These are phyloP conservation scores for Colletotrichum magnum DNA, from an alignment of 2,329 filamentous ascomycete genomes.

Conservation along the genomic window DNA sequence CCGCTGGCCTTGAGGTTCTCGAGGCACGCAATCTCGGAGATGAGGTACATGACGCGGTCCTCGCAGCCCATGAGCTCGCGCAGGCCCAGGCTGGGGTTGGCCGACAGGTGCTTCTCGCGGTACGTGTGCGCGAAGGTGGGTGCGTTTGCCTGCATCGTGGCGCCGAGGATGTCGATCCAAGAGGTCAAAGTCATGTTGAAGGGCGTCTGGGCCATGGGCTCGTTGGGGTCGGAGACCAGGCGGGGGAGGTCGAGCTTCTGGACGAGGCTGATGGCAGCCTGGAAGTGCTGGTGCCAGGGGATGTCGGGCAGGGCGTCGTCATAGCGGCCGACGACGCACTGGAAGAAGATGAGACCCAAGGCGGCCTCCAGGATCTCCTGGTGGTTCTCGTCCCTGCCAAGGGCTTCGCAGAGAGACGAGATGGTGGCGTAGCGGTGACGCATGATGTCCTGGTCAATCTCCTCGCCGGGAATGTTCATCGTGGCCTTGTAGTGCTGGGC, in stretches of 20 bases:
- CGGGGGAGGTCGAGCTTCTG: conserved; percentile 85
- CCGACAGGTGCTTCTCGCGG: conserved; percentile 89
- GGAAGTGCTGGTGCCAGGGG: conserved; percentile 97
- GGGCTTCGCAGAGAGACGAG: conserved; percentile 84
- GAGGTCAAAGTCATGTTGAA: conserved; percentile 96
- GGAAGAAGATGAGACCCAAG: conserved; percentile 95
- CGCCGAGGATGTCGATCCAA: conserved; percentile 97
- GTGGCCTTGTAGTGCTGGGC: conserved; percentile 93
- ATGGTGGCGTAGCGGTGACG: conserved; percentile 92
- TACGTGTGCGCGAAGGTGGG: conserved; percentile 96
- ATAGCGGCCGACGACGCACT: conserved; percentile 89
- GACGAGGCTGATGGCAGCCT: conserved; percentile 88
- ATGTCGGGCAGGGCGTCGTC: conserved; percentile 92
- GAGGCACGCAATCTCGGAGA: conserved; percentile 96
- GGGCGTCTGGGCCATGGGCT: conserved; percentile 75
- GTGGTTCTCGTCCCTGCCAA: conserved; percentile 86
- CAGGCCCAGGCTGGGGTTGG: conserved; percentile 77
- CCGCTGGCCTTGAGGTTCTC: conserved; percentile 88
- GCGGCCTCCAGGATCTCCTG: conserved; percentile 92
- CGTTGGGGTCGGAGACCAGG: conserved; percentile 72
- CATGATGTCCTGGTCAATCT: conserved; percentile 92
- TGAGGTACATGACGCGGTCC: conserved; percentile 96
- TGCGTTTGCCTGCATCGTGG: conserved; percentile 89
- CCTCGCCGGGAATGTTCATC: conserved; percentile 74
- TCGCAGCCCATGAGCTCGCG: conserved; percentile 98